phyloP scores from a whole-genome alignment of 192 early-diverging fungal genomes.

The Backusella macrospora region DNA sequence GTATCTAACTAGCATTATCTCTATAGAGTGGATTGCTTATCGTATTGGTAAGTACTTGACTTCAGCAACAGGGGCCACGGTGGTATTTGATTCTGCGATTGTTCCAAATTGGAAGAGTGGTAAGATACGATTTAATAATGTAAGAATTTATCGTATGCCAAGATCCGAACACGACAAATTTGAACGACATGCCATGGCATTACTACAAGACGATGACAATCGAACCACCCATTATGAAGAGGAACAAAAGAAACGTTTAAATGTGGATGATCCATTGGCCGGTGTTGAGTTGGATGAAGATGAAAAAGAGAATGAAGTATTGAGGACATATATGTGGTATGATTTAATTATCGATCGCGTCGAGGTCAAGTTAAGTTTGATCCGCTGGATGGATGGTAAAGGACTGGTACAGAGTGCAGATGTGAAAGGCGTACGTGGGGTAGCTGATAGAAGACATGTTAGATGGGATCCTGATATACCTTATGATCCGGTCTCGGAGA shows the following conservation, averaged over 20 bases:
- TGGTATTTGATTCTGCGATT: conserved; percentile 90
- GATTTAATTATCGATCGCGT: conserved; percentile 80
- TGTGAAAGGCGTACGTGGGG: conserved; percentile 87
- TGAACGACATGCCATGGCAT: conserved; percentile 26
- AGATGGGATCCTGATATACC: conserved; percentile 68
- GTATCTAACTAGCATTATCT: conserved; percentile 27
- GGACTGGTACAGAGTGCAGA: conserved; percentile 80
- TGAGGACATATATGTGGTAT: conserved; percentile 59
- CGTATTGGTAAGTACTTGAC: conserved; percentile 82
- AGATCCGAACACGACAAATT: conserved; percentile 39
- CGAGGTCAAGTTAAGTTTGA: conserved; percentile 82
- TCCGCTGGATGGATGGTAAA: conserved; percentile 89
- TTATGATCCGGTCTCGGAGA: conserved; percentile 61
- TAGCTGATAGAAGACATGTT: conserved; percentile 82
- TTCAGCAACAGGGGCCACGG: conserved; percentile 74
- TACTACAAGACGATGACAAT: neutral
- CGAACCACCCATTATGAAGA: neutral
- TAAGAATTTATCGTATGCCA: conserved; percentile 56
- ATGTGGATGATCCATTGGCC: conserved; percentile 26
- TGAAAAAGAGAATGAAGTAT: conserved; percentile 30
- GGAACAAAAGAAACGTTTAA: conserved; percentile 1
- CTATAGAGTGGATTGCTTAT: conserved; percentile 74
- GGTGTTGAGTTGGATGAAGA: conserved; percentile 38
- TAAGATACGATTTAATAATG: conserved; percentile 84
- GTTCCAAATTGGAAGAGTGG: conserved; percentile 92